phyloP scores from a whole-genome alignment of 108 stramenopile species.

The Nitzschia inconspicua region DNA sequence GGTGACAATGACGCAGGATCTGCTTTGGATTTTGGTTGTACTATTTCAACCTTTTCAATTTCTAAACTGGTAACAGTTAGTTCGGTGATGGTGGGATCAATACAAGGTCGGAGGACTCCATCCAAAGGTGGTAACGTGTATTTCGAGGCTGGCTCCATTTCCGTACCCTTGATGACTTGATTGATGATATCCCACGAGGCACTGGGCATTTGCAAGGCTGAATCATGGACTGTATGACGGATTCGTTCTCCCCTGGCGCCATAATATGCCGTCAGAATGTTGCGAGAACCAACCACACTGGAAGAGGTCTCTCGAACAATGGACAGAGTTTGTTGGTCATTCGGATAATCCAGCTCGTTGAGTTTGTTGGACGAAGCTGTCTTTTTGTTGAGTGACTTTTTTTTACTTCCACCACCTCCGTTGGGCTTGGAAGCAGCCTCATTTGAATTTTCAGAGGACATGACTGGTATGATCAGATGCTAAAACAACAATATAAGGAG shows the following conservation, averaged over 20 bases:
- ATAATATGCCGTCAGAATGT: conserved; percentile 63
- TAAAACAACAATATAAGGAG: no score
- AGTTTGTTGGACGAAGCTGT: no score
- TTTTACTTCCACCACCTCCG: no score
- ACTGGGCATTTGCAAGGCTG: conserved; percentile 64
- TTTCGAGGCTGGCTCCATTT: not conserved
- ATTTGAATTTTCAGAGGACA: no score
- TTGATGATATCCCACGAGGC: conserved; percentile 48
- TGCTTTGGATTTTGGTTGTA: not conserved
- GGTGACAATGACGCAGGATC: not conserved
- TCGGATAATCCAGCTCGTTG: no score
- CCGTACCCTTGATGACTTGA: conserved; percentile 10
- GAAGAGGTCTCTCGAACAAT: no score
- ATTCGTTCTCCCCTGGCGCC: conserved; percentile 52
- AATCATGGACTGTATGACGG: conserved; percentile 61
- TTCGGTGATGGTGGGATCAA: conserved; percentile 24
- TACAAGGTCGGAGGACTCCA: conserved; percentile 33
- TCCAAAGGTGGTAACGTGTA: conserved; percentile 38
- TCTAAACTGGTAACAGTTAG: conserved; percentile 32
- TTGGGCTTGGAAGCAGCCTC: no score
- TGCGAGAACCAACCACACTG: no score
- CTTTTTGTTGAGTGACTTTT: no score
- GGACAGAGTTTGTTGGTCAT: no score
- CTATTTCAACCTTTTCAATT: conserved; percentile 11
- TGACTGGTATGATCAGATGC: no score